A percentile compares a stretch with the other conserved stretches of the same genome.
Conservation (phyloP, 2,329 filamentous ascomycete species). For the Raffaelea ambrosiae region DNA sequence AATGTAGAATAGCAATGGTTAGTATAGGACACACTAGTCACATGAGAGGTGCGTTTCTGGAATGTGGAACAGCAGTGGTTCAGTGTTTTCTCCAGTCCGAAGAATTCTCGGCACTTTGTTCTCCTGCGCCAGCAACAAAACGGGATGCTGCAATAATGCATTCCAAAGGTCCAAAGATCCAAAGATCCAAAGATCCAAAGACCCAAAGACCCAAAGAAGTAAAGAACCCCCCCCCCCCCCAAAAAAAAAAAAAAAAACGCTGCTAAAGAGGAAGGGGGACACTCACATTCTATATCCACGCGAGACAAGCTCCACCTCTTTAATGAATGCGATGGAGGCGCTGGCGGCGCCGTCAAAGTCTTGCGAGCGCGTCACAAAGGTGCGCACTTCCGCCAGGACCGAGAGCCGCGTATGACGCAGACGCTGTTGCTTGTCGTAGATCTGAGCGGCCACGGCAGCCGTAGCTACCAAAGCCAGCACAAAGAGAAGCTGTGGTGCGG, state of each 20-base stretch:
- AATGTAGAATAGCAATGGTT: not conserved
- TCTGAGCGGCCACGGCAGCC: slow-evolving; percentile 55
- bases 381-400: slow-evolving; percentile 59
- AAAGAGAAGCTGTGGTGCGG: slow-evolving; percentile 31
- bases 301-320: slow-evolving; percentile 93
- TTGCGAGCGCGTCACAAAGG: slow-evolving; percentile 66
- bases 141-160: no score
- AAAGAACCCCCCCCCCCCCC: no score
- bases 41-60: no score
- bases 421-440: slow-evolving; percentile 72
- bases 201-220: not conserved
- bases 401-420: slow-evolving; percentile 69
- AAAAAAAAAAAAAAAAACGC: not conserved
- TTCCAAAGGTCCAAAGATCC: no score
- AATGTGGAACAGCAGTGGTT: no score
- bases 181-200: no score
- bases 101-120: no score
- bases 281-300: slow-evolving; percentile 77
- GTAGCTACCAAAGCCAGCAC: slow-evolving; percentile 37
- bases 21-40: no score
- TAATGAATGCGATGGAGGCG: slow-evolving; percentile 71
- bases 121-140: no score
- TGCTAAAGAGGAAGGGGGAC: no score
- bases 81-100: no score
- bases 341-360: slow-evolving; percentile 71